Percentiles rank a stretch among this genome's conserved stretches.
Evolutionary conservation across 2,329 filamentous ascomycete species (phyloP).

Genomic region (Cladosporium sp.): DNA sequence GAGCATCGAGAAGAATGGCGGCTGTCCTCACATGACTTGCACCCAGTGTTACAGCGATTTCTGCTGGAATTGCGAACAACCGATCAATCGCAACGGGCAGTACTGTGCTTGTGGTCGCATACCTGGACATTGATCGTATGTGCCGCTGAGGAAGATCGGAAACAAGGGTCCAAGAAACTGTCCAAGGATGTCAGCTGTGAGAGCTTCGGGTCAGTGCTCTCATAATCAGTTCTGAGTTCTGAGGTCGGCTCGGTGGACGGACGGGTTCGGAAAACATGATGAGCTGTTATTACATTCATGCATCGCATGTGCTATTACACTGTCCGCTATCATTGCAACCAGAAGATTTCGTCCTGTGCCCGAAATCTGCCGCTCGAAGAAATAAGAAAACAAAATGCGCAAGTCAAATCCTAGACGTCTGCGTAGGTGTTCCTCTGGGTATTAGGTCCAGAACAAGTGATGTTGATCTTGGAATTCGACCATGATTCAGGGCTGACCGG

Average conservation of each 20-base stretch:
- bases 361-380: background rate
- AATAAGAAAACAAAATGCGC: background rate
- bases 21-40: conserved; percentile 30
- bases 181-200: background rate
- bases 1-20: conserved; percentile 31
- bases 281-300: too few relatives aligned
- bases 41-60: conserved; percentile 24
- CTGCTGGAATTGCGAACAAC: conserved; percentile 27
- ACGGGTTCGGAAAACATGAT: too few relatives aligned
- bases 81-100: conserved; percentile 4
- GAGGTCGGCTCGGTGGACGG: too few relatives aligned
- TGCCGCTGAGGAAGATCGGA: background rate
- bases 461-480: conserved; percentile 1
- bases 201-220: background rate
- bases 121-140: background rate
- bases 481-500: background rate
- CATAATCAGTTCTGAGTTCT: too few relatives aligned
- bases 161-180: background rate
- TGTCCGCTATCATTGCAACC: background rate
- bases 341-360: background rate
- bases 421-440: background rate
- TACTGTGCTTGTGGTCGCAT: background rate
- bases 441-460: background rate
- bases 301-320: background rate
- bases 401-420: background rate